These are phyloP conservation scores for Physaria fendleri DNA, from an alignment of 345 rosid genomes.

Conservation along the genomic window DNA sequence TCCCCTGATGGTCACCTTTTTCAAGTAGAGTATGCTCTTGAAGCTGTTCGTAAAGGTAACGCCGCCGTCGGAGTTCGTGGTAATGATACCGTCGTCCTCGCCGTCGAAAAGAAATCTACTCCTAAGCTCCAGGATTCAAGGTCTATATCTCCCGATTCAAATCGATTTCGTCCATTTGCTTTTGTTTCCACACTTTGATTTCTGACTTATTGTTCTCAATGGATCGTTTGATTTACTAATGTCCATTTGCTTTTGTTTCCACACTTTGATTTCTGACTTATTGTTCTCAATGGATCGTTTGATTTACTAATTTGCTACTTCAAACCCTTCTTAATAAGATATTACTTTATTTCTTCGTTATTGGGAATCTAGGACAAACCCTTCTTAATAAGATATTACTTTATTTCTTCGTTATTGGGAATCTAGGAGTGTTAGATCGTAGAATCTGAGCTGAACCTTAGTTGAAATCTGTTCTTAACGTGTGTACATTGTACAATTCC, in stretches of 20 bases:
- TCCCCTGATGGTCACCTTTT: slow-evolving; percentile 82
- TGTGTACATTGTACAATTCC: too few relatives aligned
- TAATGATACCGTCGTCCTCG: slow-evolving; percentile 75
- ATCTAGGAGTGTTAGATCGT: slow-evolving; percentile 4
- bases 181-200: not conserved
- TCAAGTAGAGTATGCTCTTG: slow-evolving; percentile 96
- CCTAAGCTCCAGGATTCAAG: slow-evolving; percentile 94
- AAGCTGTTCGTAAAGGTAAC: slow-evolving; percentile 96
- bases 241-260: too few relatives aligned
- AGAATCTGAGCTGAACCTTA: slow-evolving; percentile 2
- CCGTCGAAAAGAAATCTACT: slow-evolving; percentile 92
- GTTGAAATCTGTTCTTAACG: too few relatives aligned
- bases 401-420: too few relatives aligned
- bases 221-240: too few relatives aligned
- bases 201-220: not conserved
- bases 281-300: too few relatives aligned
- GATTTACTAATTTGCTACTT: not conserved
- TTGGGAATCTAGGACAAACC: too few relatives aligned
- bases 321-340: not conserved
- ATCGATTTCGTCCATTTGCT: not conserved
- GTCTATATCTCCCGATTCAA: slow-evolving; percentile 24
- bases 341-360: not conserved
- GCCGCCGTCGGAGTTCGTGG: slow-evolving; percentile 99
- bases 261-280: too few relatives aligned
- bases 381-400: too few relatives aligned